phyloP scores from a whole-genome alignment of 2,329 filamentous ascomycete genomes.

The Davidsoniella virescens region DNA sequence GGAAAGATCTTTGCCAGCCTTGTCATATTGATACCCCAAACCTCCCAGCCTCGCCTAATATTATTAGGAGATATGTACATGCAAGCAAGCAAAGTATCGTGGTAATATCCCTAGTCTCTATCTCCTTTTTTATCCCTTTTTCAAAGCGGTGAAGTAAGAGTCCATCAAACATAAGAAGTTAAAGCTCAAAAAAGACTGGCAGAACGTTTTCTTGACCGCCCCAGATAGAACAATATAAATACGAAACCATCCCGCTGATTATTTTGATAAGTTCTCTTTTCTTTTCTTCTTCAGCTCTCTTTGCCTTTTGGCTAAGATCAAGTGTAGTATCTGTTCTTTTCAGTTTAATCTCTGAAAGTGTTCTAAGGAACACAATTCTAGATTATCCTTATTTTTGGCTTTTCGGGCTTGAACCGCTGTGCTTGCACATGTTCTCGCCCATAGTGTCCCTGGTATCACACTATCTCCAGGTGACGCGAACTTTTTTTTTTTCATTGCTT shows the following conservation, averaged over 20 bases:
- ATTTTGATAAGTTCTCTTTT: conserved; percentile 72
- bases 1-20: not conserved
- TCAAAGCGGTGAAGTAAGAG: too few relatives aligned
- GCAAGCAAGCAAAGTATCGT: too few relatives aligned
- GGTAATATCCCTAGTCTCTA: too few relatives aligned
- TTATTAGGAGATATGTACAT: too few relatives aligned
- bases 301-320: conserved; percentile 61
- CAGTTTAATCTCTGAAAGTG: conserved; percentile 92
- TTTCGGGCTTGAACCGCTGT: conserved; percentile 13
- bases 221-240: conserved; percentile 46
- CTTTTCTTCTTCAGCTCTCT: conserved; percentile 14
- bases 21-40: not conserved
- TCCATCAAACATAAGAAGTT: too few relatives aligned
- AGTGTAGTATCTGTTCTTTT: conserved; percentile 97
- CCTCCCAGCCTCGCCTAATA: not conserved
- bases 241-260: conserved; percentile 37
- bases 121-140: too few relatives aligned
- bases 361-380: conserved; percentile 52
- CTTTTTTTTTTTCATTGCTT: conserved; percentile 11
- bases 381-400: conserved; percentile 63
- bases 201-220: not conserved
- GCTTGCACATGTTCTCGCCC: conserved; percentile 12
- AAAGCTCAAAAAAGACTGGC: too few relatives aligned
- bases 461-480: conserved; percentile 30
- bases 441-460: conserved; percentile 26